Evolutionary conservation across 139 green algal genomes (phyloP).

Genomic region (Chlamydomonas applanata): DNA sequence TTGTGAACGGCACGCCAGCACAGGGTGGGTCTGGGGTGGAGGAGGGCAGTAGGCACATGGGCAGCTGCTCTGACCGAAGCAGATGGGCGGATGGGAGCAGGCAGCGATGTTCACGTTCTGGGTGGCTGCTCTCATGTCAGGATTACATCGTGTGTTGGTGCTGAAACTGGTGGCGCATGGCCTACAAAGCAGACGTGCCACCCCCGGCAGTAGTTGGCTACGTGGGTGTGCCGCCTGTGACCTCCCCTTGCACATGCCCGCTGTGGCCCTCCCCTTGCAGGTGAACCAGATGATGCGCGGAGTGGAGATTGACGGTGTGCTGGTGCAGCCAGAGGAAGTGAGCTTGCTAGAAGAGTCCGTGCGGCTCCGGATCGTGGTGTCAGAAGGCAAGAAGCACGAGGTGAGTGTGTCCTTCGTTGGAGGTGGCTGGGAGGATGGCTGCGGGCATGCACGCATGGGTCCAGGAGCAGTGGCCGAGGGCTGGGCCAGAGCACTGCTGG

Average conservation of each 20-base stretch:
- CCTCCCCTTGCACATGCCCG: no score
- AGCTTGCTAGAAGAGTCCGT: slow-evolving; percentile 16
- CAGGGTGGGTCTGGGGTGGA: neutral
- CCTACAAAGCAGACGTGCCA: no score
- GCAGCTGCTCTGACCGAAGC: no score
- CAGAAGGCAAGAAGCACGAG: slow-evolving; percentile 85
- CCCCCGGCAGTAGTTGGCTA: no score
- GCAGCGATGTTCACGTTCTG: no score
- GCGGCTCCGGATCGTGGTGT: slow-evolving; percentile 66
- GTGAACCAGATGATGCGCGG: slow-evolving; percentile 40
- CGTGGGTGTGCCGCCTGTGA: no score
- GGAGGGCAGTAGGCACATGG: neutral
- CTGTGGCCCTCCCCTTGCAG: slow-evolving; percentile 1
- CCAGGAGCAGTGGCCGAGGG: no score
- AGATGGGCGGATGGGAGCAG: no score
- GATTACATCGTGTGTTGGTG: no score
- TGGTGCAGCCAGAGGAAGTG: slow-evolving; percentile 42
- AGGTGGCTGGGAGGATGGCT: neutral
- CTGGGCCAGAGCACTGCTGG: no score
- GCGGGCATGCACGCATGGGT: neutral
- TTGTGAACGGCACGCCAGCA: neutral
- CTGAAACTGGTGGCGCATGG: no score
- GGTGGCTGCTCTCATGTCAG: no score
- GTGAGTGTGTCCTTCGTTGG: slow-evolving; percentile 31
- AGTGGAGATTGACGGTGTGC: slow-evolving; percentile 52